Evolutionary conservation across 768 basidiomycete species (phyloP).

Genomic region (Lactarius trivialis): DNA sequence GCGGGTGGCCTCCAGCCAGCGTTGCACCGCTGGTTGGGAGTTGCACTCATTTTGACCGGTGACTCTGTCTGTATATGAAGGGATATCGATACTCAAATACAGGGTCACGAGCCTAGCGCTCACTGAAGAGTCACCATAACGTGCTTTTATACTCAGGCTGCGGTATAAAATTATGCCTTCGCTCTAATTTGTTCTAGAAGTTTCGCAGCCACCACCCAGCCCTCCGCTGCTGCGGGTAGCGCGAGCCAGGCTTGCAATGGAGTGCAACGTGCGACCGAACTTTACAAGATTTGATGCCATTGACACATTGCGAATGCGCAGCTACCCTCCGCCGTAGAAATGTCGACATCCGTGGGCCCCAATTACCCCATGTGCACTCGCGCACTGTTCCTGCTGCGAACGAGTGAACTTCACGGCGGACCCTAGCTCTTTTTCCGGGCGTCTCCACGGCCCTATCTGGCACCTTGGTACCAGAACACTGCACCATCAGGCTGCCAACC

Average conservation of each 20-base stretch:
- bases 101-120: no score
- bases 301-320: not conserved
- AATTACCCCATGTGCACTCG: not conserved
- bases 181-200: not conserved
- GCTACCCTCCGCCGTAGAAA: not conserved
- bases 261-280: no score
- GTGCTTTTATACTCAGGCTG: not conserved
- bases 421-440: not conserved
- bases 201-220: not conserved
- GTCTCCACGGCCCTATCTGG: not conserved
- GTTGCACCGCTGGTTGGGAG: no score
- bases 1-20: no score
- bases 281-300: not conserved
- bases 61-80: no score
- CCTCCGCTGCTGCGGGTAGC: not conserved
- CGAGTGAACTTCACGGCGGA: not conserved
- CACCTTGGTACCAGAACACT: not conserved
- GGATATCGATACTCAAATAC: no score
- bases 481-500: not conserved
- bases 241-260: not conserved
- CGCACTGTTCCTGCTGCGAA: not conserved
- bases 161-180: not conserved
- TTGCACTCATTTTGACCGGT: no score
- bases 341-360: not conserved
- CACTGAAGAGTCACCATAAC: not conserved